These are phyloP conservation scores for Nemania sp. DNA, from an alignment of 2,329 filamentous ascomycete genomes.

Conservation along the genomic window DNA sequence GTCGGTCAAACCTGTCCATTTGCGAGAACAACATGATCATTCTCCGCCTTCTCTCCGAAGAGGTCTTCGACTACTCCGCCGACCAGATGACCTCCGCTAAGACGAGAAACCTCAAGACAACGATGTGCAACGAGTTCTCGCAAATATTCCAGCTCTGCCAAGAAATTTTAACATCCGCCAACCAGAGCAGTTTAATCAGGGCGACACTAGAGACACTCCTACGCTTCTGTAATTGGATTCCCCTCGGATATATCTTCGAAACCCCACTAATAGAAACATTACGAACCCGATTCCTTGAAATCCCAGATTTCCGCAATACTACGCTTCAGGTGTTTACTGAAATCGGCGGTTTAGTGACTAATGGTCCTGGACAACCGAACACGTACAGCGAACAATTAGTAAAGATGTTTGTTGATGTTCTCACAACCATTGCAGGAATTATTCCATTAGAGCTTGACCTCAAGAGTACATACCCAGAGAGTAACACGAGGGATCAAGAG, in stretches of 20 bases:
- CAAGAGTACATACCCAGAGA: conserved; percentile 89
- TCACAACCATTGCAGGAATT: conserved; percentile 92
- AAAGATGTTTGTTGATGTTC: conserved; percentile 97
- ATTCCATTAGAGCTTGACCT: conserved; percentile 92
- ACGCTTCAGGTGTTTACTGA: conserved; percentile 97
- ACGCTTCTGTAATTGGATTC: conserved; percentile 99
- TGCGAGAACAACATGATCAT: conserved; percentile 99
- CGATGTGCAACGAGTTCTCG: conserved; percentile 98
- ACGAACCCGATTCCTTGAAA: conserved; percentile 89
- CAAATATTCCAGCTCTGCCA: conserved; percentile 98
- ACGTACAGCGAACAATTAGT: conserved; percentile 96
- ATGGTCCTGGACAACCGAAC: conserved; percentile 71
- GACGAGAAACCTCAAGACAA: conserved; percentile 95
- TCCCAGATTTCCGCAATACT: conserved; percentile 95
- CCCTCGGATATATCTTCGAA: conserved; percentile 98
- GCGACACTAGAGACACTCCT: conserved; percentile 96
- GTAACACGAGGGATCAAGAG: conserved; percentile 93
- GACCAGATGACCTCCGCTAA: conserved; percentile 99
- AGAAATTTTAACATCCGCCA: conserved; percentile 91
- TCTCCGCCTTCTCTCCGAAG: conserved; percentile 91
- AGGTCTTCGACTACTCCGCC: conserved; percentile 98
- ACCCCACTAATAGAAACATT: conserved; percentile 95
- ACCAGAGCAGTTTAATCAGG: conserved; percentile 89
- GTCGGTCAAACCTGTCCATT: conserved; percentile 93
- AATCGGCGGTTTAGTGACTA: conserved; percentile 92